Conservation (phyloP, 352 stramenopile species). For the Pythium phragmiticola region DNA sequence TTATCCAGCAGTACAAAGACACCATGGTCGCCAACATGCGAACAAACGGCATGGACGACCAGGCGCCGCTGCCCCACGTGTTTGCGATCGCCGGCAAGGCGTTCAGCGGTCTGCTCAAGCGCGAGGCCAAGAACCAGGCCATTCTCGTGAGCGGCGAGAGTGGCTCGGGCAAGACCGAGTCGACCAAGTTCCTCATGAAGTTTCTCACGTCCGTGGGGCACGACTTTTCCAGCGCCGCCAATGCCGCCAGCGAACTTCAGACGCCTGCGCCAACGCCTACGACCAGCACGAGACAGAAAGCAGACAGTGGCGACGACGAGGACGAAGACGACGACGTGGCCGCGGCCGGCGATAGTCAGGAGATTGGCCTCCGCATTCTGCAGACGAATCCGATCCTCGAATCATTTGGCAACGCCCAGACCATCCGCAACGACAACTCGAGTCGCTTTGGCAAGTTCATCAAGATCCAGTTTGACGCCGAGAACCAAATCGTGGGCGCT, state of each 20-base stretch:
- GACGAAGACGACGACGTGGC: conserved; percentile 20
- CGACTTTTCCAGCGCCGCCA: conserved; percentile 26
- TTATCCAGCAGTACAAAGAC: conserved; percentile 71
- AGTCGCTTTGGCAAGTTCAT: conserved; percentile 97
- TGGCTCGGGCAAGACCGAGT: conserved; percentile 87
- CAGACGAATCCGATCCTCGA: conserved; percentile 98
- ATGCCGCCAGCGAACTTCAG: neutral
- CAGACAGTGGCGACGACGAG: conserved; percentile 13
- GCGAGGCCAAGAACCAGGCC: conserved; percentile 67
- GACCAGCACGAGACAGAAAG: neutral
- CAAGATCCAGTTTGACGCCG: conserved; percentile 89
- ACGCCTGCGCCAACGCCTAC: neutral
- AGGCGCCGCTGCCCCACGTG: conserved; percentile 72
- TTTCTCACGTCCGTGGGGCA: conserved; percentile 90
- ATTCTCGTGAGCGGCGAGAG: conserved; percentile 88
- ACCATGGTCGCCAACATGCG: conserved; percentile 31
- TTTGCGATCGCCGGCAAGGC: conserved; percentile 89
- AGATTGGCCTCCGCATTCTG: conserved; percentile 88
- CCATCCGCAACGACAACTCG: conserved; percentile 96
- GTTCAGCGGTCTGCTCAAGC: conserved; percentile 70
- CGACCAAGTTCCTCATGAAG: conserved; percentile 90
- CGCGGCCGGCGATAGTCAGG: conserved; percentile 42
- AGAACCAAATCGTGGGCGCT: conserved; percentile 87
- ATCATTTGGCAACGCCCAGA: conserved; percentile 96
- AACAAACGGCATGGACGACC: conserved; percentile 9